Conservation (phyloP, 2,329 filamentous ascomycete species). For the Clonostachys chloroleuca region DNA sequence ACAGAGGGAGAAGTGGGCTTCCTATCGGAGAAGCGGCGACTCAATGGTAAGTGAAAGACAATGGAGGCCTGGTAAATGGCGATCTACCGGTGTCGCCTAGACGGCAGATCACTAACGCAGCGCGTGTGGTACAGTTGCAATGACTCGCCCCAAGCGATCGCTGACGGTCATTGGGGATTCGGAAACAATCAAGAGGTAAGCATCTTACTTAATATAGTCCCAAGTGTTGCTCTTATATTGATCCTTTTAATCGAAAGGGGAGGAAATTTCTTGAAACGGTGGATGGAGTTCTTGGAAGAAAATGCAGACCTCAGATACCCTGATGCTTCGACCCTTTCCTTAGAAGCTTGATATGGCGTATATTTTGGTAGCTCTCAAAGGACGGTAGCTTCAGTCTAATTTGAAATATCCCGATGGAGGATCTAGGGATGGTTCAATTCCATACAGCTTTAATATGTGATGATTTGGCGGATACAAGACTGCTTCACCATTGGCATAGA, state of each 20-base stretch:
- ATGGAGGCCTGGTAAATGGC: no score
- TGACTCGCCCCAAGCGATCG: slow-evolving; percentile 91
- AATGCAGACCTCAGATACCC: slow-evolving; percentile 88
- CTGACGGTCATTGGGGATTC: slow-evolving; percentile 90
- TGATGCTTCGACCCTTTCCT: slow-evolving; percentile 31
- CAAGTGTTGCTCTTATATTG: background rate
- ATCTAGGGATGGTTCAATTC: no score
- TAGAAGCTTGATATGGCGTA: no score
- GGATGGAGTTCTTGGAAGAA: slow-evolving; percentile 91
- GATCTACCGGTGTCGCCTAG: no score
- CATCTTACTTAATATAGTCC: background rate
- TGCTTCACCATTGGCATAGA: no score
- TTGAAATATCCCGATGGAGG: no score
- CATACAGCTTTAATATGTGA: no score
- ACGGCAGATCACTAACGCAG: no score
- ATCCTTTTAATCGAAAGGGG: slow-evolving; percentile 50
- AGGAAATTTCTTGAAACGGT: slow-evolving; percentile 77
- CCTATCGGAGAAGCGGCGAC: slow-evolving; percentile 80
- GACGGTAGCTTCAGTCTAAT: no score
- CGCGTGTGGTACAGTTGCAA: slow-evolving; percentile 71
- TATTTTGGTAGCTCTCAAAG: no score
- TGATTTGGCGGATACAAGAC: no score
- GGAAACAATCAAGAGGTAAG: slow-evolving; percentile 85
- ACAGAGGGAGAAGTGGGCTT: slow-evolving; percentile 85
- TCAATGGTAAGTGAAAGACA: slow-evolving; percentile 68